A percentile compares a stretch with the other conserved stretches of the same genome.
These are phyloP conservation scores for Curvularia hawaiiensis DNA, from an alignment of 2,329 filamentous ascomycete species.

Conservation along the genomic window DNA sequence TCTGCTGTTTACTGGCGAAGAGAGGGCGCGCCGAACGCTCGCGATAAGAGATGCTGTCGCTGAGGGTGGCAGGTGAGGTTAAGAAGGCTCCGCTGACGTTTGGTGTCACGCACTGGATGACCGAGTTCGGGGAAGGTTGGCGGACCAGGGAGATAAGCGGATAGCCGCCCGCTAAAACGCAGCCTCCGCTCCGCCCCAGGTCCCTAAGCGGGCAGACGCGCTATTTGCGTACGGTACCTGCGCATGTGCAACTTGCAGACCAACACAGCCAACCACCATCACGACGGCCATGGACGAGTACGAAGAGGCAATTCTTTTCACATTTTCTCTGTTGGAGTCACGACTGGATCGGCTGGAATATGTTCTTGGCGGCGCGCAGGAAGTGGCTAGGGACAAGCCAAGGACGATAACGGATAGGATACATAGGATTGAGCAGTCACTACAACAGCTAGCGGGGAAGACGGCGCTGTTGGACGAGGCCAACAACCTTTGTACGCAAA, in stretches of 20 bases:
- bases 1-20: neutral
- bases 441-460: slow-evolving; percentile 48
- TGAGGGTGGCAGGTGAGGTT: slow-evolving; percentile 10
- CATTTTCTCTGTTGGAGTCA: slow-evolving; percentile 52
- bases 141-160: slow-evolving; percentile 5
- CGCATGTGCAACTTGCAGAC: slow-evolving; percentile 9
- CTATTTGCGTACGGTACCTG: slow-evolving; percentile 22
- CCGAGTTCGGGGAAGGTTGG: slow-evolving; percentile 4
- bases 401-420: slow-evolving; percentile 44
- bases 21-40: neutral
- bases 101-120: slow-evolving; percentile 2
- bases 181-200: slow-evolving; percentile 6
- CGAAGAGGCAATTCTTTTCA: slow-evolving; percentile 49
- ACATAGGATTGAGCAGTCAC: slow-evolving; percentile 43
- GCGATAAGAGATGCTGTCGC: neutral
- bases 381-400: slow-evolving; percentile 27
- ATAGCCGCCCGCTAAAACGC: slow-evolving; percentile 24
- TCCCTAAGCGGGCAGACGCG: slow-evolving; percentile 20
- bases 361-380: slow-evolving; percentile 45
- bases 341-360: slow-evolving; percentile 53
- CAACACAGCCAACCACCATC: slow-evolving; percentile 10
- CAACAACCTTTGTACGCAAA: slow-evolving; percentile 43
- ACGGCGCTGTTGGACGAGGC: slow-evolving; percentile 49
- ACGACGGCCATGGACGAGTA: slow-evolving; percentile 43
- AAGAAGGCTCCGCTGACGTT: slow-evolving; percentile 17